Evolutionary conservation across 345 rosid genomes (phyloP).

Genomic region (Turnera subulata): DNA sequence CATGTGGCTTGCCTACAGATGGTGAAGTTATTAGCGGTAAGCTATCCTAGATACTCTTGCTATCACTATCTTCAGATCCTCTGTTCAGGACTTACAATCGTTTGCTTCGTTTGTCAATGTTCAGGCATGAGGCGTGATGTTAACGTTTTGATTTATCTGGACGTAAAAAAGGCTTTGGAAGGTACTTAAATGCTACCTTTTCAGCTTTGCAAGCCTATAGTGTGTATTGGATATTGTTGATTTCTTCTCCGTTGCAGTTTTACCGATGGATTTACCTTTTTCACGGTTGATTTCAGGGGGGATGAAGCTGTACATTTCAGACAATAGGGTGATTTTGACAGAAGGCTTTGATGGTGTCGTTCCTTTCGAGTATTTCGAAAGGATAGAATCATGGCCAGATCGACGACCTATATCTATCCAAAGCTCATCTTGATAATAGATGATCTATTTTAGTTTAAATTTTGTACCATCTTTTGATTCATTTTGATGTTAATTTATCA

Average conservation of each 20-base stretch:
- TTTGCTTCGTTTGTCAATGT: neutral
- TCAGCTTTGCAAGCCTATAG: neutral
- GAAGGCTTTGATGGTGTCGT: conserved; percentile 88
- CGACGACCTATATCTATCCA: conserved; percentile 39
- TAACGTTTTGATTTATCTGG: conserved; percentile 63
- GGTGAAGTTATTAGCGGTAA: conserved; percentile 84
- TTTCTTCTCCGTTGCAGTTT: neutral
- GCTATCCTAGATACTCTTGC: conserved; percentile 3
- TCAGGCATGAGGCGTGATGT: conserved; percentile 80
- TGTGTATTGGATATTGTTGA: neutral
- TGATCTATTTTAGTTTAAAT: too few relatives aligned
- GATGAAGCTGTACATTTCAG: conserved; percentile 78
- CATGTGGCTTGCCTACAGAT: conserved; percentile 76
- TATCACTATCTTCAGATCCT: neutral
- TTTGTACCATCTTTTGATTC: neutral
- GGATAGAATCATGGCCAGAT: conserved; percentile 82
- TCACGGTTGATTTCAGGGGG: conserved; percentile 43
- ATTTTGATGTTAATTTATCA: neutral
- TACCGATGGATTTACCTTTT: too few relatives aligned
- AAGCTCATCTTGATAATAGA: conserved; percentile 3
- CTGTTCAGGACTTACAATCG: neutral
- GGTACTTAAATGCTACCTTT: conserved; percentile 33
- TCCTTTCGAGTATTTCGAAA: conserved; percentile 60
- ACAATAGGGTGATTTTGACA: conserved; percentile 78
- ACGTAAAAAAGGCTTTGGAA: conserved; percentile 77